These are phyloP conservation scores for Aspergillus unguis DNA, from an alignment of 2,329 filamentous ascomycete species.

Conservation along the genomic window DNA sequence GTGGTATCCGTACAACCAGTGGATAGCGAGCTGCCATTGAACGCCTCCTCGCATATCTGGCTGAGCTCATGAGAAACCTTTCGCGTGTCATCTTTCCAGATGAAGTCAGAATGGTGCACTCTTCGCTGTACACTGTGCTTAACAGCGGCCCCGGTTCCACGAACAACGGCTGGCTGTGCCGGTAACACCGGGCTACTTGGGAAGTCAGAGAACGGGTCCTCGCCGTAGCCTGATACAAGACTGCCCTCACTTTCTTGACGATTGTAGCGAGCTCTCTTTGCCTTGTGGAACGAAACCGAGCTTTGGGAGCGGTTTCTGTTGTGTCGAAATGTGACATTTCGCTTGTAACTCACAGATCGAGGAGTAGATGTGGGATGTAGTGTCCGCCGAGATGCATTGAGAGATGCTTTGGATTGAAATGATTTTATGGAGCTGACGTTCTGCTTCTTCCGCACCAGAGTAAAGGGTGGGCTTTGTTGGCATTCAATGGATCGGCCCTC, in stretches of 20 bases:
- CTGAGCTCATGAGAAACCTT: slow-evolving; percentile 82
- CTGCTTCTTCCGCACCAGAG: slow-evolving; percentile 30
- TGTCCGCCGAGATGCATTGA: slow-evolving; percentile 46
- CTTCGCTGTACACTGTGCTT: slow-evolving; percentile 39
- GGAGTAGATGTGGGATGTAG: slow-evolving; percentile 33
- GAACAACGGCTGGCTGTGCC: slow-evolving; percentile 38
- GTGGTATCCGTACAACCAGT: slow-evolving; percentile 47
- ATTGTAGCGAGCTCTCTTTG: slow-evolving; percentile 19
- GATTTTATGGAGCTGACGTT: slow-evolving; percentile 36
- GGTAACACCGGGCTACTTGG: slow-evolving; percentile 40
- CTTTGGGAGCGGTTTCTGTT: slow-evolving; percentile 42
- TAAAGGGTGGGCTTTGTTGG: slow-evolving; percentile 28
- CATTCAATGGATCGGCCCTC: slow-evolving; percentile 18
- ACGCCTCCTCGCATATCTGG: slow-evolving; percentile 88
- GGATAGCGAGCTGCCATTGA: slow-evolving; percentile 65
- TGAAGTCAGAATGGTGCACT: slow-evolving; percentile 44
- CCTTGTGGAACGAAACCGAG: slow-evolving; percentile 21
- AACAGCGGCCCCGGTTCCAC: slow-evolving; percentile 28
- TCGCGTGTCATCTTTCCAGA: slow-evolving; percentile 72
- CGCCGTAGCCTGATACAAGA: slow-evolving; percentile 19
- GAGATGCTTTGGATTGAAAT: slow-evolving; percentile 46
- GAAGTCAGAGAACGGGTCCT: slow-evolving; percentile 20
- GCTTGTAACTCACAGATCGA: slow-evolving; percentile 54
- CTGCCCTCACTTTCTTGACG: slow-evolving; percentile 25
- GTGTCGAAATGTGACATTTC: slow-evolving; percentile 63